A percentile compares a stretch with the other conserved stretches of the same genome.
Conservation (phyloP, 2,329 filamentous ascomycete genomes). For the Diaporthe nobilis region DNA sequence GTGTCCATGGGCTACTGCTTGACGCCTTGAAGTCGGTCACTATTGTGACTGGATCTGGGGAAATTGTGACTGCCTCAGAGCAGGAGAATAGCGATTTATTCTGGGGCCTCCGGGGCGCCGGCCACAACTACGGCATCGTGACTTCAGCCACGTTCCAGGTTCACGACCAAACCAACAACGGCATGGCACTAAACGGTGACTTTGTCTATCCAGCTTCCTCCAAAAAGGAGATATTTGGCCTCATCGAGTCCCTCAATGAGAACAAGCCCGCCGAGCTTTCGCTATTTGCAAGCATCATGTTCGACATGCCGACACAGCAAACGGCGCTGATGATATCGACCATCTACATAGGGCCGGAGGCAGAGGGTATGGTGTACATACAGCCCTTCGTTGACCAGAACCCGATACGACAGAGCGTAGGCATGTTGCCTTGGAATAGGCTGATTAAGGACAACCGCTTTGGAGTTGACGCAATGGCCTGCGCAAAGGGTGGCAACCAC, state of each 20-base stretch:
- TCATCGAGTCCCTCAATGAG: not conserved
- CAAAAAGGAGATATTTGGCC: not conserved
- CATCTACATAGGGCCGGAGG: not conserved
- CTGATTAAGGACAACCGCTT: slow-evolving; percentile 9
- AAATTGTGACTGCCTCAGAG: not conserved
- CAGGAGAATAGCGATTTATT: not conserved
- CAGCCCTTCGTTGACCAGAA: not conserved
- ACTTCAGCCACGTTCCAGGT: not conserved
- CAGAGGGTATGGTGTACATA: not conserved
- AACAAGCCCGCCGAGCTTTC: not conserved
- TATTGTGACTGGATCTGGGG: not conserved
- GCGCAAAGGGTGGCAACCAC: not conserved
- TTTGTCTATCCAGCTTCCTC: not conserved
- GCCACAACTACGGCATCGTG: not conserved
- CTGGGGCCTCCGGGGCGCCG: not conserved
- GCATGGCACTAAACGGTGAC: not conserved
- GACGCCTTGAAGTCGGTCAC: not conserved
- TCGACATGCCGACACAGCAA: not conserved
- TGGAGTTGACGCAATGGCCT: not conserved
- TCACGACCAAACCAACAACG: not conserved
- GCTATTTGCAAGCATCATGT: not conserved
- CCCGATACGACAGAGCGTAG: not conserved
- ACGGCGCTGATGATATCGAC: not conserved
- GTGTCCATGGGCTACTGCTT: not conserved
- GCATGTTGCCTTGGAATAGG: not conserved